phyloP scores from a whole-genome alignment of 805 yeast species.

The Blastobotrys parvus region DNA sequence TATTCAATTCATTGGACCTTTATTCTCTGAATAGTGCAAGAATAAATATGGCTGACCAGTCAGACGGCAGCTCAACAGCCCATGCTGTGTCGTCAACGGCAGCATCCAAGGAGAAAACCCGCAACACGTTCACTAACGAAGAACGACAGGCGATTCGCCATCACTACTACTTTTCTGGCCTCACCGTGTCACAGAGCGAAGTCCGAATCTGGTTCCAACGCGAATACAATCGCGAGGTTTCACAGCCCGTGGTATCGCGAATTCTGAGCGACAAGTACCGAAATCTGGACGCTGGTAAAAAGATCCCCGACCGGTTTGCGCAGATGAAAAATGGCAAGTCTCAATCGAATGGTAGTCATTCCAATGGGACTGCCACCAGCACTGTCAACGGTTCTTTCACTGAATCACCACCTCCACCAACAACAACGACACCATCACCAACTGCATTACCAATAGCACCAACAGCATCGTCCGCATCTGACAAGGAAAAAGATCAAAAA shows the following conservation, averaged over 20 bases:
- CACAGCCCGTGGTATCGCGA: background rate
- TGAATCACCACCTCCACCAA: too few species aligned
- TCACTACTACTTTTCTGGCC: background rate
- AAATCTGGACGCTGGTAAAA: background rate
- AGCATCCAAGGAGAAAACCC: background rate
- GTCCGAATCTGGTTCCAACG: background rate
- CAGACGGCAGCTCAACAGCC: background rate
- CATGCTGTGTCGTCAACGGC: background rate
- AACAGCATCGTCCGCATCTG: too few species aligned
- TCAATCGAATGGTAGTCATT: background rate
- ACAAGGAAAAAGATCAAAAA: background rate
- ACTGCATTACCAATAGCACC: background rate
- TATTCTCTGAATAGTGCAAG: too few species aligned
- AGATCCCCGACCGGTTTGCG: background rate
- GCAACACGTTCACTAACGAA: background rate
- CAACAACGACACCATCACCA: background rate
- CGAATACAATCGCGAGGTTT: background rate
- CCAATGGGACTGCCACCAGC: too few species aligned
- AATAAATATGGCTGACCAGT: too few species aligned
- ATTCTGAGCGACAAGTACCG: background rate
- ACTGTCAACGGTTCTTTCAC: too few species aligned
- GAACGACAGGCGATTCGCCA: background rate
- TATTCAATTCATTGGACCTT: too few species aligned
- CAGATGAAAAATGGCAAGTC: background rate
- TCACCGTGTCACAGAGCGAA: background rate